phyloP scores from a whole-genome alignment of 495 filamentous ascomycete species.

The Penicillium arizonense region DNA sequence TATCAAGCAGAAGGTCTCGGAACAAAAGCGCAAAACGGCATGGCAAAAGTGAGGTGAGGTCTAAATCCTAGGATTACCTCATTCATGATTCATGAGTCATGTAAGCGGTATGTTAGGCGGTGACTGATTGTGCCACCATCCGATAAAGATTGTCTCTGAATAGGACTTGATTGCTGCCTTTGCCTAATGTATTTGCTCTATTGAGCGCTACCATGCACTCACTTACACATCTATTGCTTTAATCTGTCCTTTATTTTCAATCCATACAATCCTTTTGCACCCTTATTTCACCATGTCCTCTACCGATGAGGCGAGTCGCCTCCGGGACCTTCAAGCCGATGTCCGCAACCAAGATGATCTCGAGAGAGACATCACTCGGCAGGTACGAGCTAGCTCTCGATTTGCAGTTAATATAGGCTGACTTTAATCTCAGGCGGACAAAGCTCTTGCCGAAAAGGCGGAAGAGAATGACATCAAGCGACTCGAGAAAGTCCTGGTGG shows the following conservation, averaged over 20 bases:
- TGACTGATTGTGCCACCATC: slow-evolving; percentile 4
- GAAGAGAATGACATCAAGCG: slow-evolving; percentile 85
- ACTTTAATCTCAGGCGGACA: slow-evolving; percentile 60
- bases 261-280: slow-evolving; percentile 1
- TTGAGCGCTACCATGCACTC: slow-evolving; percentile 8
- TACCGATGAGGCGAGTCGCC: slow-evolving; percentile 54
- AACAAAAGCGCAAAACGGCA: too few relatives aligned
- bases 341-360: slow-evolving; percentile 84
- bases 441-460: slow-evolving; percentile 73
- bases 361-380: slow-evolving; percentile 66
- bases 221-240: neutral
- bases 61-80: neutral
- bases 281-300: slow-evolving; percentile 8
- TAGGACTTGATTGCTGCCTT: slow-evolving; percentile 1
- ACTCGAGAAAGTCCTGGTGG: slow-evolving; percentile 68
- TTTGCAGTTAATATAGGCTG: neutral
- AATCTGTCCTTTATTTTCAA: slow-evolving; percentile 6
- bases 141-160: slow-evolving; percentile 1
- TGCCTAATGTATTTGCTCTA: neutral
- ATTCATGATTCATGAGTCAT: neutral
- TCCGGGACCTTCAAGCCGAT: slow-evolving; percentile 66
- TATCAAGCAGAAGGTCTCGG: too few relatives aligned
- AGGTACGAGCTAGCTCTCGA: slow-evolving; percentile 28
- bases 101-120: slow-evolving; percentile 4
- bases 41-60: too few relatives aligned